Base-by-base conservation (phyloP, 345 rosid species). In the Aquilaria yunnanensis region DNA sequence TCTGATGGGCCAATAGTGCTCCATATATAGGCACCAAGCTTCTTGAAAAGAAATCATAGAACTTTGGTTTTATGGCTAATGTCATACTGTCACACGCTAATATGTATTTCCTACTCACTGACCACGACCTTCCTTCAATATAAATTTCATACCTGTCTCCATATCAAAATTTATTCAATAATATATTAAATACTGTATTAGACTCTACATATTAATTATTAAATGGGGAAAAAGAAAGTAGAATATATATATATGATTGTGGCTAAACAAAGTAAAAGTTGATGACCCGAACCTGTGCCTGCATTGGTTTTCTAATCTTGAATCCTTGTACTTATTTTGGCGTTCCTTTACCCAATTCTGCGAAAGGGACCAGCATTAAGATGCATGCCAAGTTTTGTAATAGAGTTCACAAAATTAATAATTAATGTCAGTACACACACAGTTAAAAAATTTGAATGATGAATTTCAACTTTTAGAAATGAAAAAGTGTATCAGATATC, bases 251-350 rank as follows among this genome's bases (percentile, higher is more conserved):
- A 50, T 37, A 37, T 37, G 43, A 37, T 37, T 3, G 43, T 4
- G 43, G 5, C 5, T 37, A 37, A 37, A 37, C 43, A 37, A 37
- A 37, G 23, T 23, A 23, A 23, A 23, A 23, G 23, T 23, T 37
- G 5, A 37, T 37, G 43, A 37, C 29, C 3, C 41, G 1, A 68
- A 80, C 87, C 84, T 80, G 74, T 83, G 73, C 29, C 65, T 76
- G 62, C 88, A 83, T 67, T 83, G 83, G 59, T 80, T 70, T 65
- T 70, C 71, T 14, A 83, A 45, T 14, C 66, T 78, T n/a, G 88
- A 80, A 3, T 66, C 37, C 65, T 70, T 60, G 68, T 47, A 83
- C 8, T 83, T 81, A 23, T 60, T 1, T 32, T 51, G 14, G 1
- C 10, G 13, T 65, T 80, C 85, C 30, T 47, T 41, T 0, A 0